Evolutionary conservation across 2,329 filamentous ascomycete species (phyloP), one percentile per base, ranked within the genome.

Genomic region (Exserohilum turcica): DNA sequence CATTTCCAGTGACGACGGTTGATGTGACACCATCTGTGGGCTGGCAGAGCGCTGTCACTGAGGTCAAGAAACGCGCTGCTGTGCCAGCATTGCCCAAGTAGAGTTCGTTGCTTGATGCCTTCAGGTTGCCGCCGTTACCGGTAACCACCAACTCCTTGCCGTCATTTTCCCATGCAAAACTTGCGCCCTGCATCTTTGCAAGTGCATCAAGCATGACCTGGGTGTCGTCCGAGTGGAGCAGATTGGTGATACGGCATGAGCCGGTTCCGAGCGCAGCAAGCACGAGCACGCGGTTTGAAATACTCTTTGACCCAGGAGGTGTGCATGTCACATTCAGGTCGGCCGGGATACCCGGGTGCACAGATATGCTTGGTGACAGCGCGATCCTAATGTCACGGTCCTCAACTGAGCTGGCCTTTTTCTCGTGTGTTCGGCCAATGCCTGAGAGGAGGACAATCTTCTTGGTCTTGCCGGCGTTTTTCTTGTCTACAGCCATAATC

Each of bases 401-500:
- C 9, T 89, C 84, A n/a, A 97, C 92, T 8, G 91, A 86, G 64
- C 88, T 97, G 24, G 94, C 94, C 73, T 88, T 90, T 48, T 86
- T 88, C 77, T 99, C 94, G 68, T 93, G 78, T 0, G 92, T 95
- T 67, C 88, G 86, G 52, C 94, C 94, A 70, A 99, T 96, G 10
- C 89, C 89, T 0, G 92, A 92, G 9, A 99, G 81, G 6, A 99
- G 83, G 6, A 97, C 93, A 59, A 99, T 89, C 77, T 96, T 97
- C 82, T 99, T 99, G 76, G 93, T 92, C 54, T 85, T 85, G 2
- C 94, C 94, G 38, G 96, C 90, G 62, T 99, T 99, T 81, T 99
- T 99, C 83, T 99, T 99, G 77, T 99, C 94, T 7, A 99, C 89
- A 0, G 89, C 92, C 94, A 99, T 99, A 73, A 96, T 96, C 61